phyloP scores from a whole-genome alignment of 805 yeast genomes.

The Ogataea paraovalis region DNA sequence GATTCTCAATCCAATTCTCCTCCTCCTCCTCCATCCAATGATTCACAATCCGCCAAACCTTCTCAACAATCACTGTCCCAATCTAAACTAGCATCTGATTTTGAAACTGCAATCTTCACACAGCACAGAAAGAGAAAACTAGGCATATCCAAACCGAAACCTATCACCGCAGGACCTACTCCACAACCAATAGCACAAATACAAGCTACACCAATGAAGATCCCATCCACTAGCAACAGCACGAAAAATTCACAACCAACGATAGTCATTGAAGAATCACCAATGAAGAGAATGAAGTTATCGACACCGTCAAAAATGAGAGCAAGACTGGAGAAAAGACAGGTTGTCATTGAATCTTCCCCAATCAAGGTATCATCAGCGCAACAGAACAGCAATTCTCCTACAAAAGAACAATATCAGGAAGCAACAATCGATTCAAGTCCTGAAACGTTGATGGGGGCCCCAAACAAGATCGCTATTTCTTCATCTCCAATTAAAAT shows the following conservation, averaged over 20 bases:
- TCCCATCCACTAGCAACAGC: neutral
- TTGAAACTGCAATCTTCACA: constrained; percentile 15
- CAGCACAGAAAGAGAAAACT: constrained; percentile 17
- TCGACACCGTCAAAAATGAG: constrained; percentile 9
- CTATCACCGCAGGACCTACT: neutral
- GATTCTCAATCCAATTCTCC: constrained; percentile 2
- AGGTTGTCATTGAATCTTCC: constrained; percentile 6
- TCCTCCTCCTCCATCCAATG: neutral
- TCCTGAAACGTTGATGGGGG: neutral
- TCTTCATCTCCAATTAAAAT: constrained; percentile 9
- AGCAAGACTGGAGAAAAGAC: constrained; percentile 3
- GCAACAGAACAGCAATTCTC: neutral
- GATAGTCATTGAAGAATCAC: constrained; percentile 22
- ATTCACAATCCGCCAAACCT: too few species aligned
- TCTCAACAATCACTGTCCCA: neutral
- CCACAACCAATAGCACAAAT: constrained; percentile 20
- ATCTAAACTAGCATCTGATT: neutral
- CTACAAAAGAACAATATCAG: neutral
- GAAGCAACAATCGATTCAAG: neutral
- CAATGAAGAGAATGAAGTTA: constrained; percentile 8
- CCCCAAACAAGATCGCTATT: neutral
- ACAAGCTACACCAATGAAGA: constrained; percentile 28
- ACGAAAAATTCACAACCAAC: neutral
- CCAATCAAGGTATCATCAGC: constrained; percentile 3
- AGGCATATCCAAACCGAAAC: constrained; percentile 3